A percentile compares a stretch with the other conserved stretches of the same genome.
Conservation (phyloP, 495 filamentous ascomycete species). For the Sabuloglossum arenarium region DNA sequence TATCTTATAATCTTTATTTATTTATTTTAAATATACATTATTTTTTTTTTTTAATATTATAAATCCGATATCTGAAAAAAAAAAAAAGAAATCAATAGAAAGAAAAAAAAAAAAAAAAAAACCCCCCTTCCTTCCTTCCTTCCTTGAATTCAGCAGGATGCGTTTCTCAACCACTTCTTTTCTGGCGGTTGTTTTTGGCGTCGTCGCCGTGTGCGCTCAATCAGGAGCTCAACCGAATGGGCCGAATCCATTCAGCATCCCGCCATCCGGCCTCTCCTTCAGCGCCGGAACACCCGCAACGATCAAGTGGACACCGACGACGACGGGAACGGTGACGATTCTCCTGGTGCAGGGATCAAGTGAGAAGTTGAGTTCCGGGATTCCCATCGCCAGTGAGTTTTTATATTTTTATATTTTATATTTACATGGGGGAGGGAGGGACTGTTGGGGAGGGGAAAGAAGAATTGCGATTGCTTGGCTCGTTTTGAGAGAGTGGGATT, state of each 20-base stretch:
- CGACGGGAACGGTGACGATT: slow-evolving; percentile 18
- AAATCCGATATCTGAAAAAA: not conserved
- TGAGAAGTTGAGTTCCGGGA: not conserved
- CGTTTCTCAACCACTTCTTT: slow-evolving; percentile 4
- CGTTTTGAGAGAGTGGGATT: not conserved
- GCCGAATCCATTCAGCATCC: slow-evolving; percentile 33
- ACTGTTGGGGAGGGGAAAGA: too few species aligned
- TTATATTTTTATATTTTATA: slow-evolving; percentile 14
- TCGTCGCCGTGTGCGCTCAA: slow-evolving; percentile 8
- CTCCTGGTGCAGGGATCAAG: slow-evolving; percentile 6
- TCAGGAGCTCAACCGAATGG: not conserved
- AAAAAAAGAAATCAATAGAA: not conserved
- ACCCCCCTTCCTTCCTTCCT: too few species aligned
- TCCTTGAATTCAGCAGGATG: slow-evolving; percentile 4
- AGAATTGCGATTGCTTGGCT: too few species aligned
- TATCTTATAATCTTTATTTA: too few species aligned
- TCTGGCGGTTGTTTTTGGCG: slow-evolving; percentile 6
- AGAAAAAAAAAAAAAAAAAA: too few species aligned
- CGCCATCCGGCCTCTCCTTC: slow-evolving; percentile 23
- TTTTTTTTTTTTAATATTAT: not conserved
- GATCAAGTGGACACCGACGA: slow-evolving; percentile 33
- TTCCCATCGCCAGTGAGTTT: slow-evolving; percentile 7
- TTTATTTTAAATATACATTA: too few species aligned
- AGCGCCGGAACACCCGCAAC: slow-evolving; percentile 28
- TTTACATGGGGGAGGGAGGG: too few species aligned